phyloP scores from a whole-genome alignment of 192 early-diverging fungal species.

The Backusella tuberculispora region DNA sequence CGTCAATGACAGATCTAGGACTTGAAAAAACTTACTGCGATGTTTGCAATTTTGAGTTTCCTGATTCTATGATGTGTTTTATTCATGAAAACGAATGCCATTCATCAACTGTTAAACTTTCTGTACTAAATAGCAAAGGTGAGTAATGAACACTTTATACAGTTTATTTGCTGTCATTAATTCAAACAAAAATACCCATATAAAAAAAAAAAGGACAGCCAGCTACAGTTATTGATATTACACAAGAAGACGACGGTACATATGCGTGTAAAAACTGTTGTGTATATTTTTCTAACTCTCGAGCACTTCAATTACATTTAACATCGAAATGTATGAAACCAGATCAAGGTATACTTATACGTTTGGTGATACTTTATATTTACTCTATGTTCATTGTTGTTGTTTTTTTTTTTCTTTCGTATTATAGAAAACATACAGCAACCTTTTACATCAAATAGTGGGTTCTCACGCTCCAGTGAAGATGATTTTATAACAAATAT shows the following conservation, averaged over 20 bases:
- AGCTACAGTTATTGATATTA: background rate
- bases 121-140: background rate
- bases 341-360: background rate
- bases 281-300: slow-evolving; percentile 1
- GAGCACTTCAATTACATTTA: background rate
- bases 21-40: background rate
- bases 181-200: background rate
- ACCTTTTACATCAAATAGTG: too few relatives aligned
- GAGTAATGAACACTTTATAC: background rate
- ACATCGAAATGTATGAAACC: background rate
- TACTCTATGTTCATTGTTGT: too few relatives aligned
- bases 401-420: too few relatives aligned
- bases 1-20: background rate
- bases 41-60: background rate
- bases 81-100: background rate
- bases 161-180: background rate
- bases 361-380: background rate
- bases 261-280: background rate
- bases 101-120: background rate
- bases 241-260: slow-evolving; percentile 3
- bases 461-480: too few relatives aligned
- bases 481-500: too few relatives aligned
- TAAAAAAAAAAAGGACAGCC: background rate
- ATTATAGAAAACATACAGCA: too few relatives aligned
- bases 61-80: background rate